Evolutionary conservation across 495 filamentous ascomycete species (phyloP), one percentile per base, ranked within the genome.

Genomic region (Hypoxylon trugodes): DNA sequence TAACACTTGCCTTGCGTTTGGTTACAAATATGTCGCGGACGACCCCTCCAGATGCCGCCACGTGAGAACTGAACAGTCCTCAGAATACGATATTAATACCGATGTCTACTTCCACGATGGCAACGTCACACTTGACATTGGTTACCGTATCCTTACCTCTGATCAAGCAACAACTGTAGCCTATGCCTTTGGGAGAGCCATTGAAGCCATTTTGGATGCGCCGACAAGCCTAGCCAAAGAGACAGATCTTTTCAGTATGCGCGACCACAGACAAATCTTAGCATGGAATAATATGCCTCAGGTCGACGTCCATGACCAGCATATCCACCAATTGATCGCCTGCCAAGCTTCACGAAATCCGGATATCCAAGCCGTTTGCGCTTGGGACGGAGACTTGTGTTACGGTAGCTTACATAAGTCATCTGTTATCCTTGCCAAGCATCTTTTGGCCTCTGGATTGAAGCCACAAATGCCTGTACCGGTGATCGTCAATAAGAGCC

Each of bases 1-100:
- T 56, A 82, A 82, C 56, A 78, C 79, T 0, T 80, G 72, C 32
- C 60, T 82, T 5, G 76, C 76, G 3, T 81, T 81, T 35, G 74
- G 74, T 10, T 78, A 80, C 35, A 76, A 80, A 43, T 66, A 63
- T 16, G 56, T 62, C 32, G 51, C 54, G 4, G 37, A 56, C n/a
- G 49, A 50, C n/a, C 6, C 9, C 6, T 47, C 26, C 18, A 69
- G 69, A 48, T 72, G 76, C 15, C 71, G 62, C 19, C 69, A 74
- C 1, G 51, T 78, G n/a, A 75, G 74, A 38, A 69, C 73, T 5
- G 73, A 77, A 35, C 77, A 82, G 40, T 76, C 77, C 1, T 79
- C 78, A 6, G 75, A 79, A 15, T 74, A 70, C 16, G 79, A 82
- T 22, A 47, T 82, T 4, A 74, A 76, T 12, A 56, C 75, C 13